Evolutionary conservation across 225 moss, liverwort and hornwort genomes (phyloP), one percentile per base, ranked within the genome.

Genomic region (Sphagnum contortum): DNA sequence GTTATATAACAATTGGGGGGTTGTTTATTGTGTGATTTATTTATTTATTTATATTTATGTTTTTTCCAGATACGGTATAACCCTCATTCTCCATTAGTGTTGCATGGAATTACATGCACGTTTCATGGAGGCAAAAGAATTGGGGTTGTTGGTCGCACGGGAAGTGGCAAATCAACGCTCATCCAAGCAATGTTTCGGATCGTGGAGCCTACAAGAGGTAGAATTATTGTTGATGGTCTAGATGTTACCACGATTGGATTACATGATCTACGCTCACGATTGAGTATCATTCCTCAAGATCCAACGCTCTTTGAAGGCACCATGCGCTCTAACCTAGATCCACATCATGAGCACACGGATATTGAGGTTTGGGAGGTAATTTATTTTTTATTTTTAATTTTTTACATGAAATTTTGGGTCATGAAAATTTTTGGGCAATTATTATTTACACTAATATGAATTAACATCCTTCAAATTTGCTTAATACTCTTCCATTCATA

Each of bases 171-270:
- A 11, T 82, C 90, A 1, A 94, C 93, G 0, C 75, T 94, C 3
- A 88, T 90, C 48, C 90, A 90, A 66, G 75, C 93, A 44, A 61
- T 94, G 57, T 90, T 94, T 57, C 75, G 93, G 59, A 58, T 87
- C 57, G 79, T 94, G 3, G 93, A 94, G 69, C 90, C 86, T 64
- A 64, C 64, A 8, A 70, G 76, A 44, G 90, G 93, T 54, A 64
- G 66, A 8, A 94, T 94, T 13, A 12, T 79, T 2, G 83, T 94
- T 10, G 93, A 94, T 56, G 74, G 77, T 5, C 55, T 90, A 2
- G 88, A 90, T 59, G 83, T 94, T 59, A 69, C 73, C 3, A 71
- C 13, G 3, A 80, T 93, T 61, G 84, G 91, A 2, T 72, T 89
- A 70, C 91, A 91, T 29, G 91, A 91, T 66, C 71, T 91, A 68